Conservation (phyloP, 2,329 filamentous ascomycete species). For the Fonsecaea nubica region DNA sequence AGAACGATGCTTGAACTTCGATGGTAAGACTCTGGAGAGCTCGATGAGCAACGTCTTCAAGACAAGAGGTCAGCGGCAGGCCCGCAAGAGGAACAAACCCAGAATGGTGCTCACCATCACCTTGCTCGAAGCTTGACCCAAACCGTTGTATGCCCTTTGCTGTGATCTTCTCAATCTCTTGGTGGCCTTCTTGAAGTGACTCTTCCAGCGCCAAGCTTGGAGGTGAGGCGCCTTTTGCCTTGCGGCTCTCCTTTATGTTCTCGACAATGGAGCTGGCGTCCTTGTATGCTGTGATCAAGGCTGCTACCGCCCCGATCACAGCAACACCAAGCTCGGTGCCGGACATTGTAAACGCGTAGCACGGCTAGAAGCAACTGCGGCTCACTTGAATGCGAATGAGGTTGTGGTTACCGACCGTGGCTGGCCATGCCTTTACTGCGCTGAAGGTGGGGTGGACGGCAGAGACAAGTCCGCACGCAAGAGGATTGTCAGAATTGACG, state of each 20-base stretch:
- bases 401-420: neutral
- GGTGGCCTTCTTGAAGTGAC: constrained; percentile 28
- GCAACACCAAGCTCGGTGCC: constrained; percentile 25
- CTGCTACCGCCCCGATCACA: constrained; percentile 25
- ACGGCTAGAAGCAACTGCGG: neutral
- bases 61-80: neutral
- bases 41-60: constrained; percentile 28
- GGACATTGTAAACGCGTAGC: constrained; percentile 18
- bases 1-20: constrained; percentile 28
- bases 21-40: constrained; percentile 31
- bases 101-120: constrained; percentile 23
- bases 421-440: constrained; percentile 9
- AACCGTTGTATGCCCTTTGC: constrained; percentile 29
- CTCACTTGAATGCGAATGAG: neutral
- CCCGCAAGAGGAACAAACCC: neutral
- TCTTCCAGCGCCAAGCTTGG: constrained; percentile 29
- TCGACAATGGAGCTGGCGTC: constrained; percentile 28
- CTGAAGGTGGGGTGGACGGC: neutral
- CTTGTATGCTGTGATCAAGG: constrained; percentile 31
- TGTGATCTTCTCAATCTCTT: constrained; percentile 31
- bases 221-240: constrained; percentile 21
- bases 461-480: neutral
- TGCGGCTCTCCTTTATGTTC: constrained; percentile 31
- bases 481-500: neutral
- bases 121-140: constrained; percentile 26